Percentiles rank a stretch among this genome's conserved stretches.
These are phyloP conservation scores for Magnolia changhungtana DNA, from an alignment of 164 flowering plant genomes.

Conservation along the genomic window DNA sequence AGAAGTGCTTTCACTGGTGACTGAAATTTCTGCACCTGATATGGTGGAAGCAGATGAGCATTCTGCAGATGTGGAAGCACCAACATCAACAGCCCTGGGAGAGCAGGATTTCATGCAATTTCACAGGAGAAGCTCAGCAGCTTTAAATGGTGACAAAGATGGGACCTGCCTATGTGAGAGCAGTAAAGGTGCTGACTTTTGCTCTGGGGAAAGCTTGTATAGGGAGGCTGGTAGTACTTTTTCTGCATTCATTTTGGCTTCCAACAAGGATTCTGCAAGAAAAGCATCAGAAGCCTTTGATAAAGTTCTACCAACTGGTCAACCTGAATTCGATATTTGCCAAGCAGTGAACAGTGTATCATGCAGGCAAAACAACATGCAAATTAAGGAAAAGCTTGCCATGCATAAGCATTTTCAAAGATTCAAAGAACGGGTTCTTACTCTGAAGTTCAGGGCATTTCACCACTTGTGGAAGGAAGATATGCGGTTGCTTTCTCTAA, in stretches of 20 bases:
- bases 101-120: slow-evolving; percentile 1
- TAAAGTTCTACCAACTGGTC: slow-evolving; percentile 40
- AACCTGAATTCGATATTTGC: slow-evolving; percentile 17
- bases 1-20: slow-evolving; percentile 25
- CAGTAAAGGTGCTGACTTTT: slow-evolving; percentile 2
- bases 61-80: slow-evolving; percentile 15
- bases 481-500: slow-evolving; percentile 51
- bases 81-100: slow-evolving; percentile 10
- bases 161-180: slow-evolving; percentile 12
- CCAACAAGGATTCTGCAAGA: slow-evolving; percentile 59
- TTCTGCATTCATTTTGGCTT: slow-evolving; percentile 34
- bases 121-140: slow-evolving; percentile 3
- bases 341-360: slow-evolving; percentile 8
- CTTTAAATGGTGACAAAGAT: slow-evolving; percentile 8
- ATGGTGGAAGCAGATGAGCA: slow-evolving; percentile 11
- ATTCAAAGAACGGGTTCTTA: slow-evolving; percentile 68
- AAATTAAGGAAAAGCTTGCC: slow-evolving; percentile 42
- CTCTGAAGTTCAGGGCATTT: slow-evolving; percentile 66
- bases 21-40: slow-evolving; percentile 18
- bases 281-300: slow-evolving; percentile 46
- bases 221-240: slow-evolving; percentile 18
- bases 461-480: slow-evolving; percentile 84
- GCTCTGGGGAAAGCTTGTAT: slow-evolving; percentile 1
- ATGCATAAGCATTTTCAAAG: slow-evolving; percentile 39
- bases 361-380: slow-evolving; percentile 17